Evolutionary conservation across 768 basidiomycete genomes (phyloP).

Genomic region (Rhizopogon vinicolor): DNA sequence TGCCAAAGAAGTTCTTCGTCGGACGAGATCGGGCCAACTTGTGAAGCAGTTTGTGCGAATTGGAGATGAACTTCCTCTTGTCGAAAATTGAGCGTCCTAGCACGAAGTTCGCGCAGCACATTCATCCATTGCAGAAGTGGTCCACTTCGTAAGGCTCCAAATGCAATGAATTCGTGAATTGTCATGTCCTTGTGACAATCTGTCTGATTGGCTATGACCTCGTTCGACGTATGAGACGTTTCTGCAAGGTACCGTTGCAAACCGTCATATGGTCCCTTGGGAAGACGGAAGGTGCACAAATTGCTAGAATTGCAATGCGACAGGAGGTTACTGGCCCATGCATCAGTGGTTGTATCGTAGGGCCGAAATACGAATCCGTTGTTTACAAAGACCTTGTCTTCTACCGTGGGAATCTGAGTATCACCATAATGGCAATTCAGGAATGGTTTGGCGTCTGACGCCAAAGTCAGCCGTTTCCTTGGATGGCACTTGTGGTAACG

Average conservation of each 20-base stretch:
- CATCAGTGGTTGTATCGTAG: constrained; percentile 20
- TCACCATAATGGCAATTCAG: constrained; percentile 10
- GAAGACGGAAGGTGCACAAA: constrained; percentile 31
- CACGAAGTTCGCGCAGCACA: constrained; percentile 41
- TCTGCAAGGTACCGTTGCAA: constrained; percentile 33
- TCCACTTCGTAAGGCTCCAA: constrained; percentile 42
- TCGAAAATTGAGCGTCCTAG: constrained; percentile 33
- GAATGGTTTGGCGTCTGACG: constrained; percentile 20
- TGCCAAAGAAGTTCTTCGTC: constrained; percentile 34
- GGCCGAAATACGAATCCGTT: constrained; percentile 28
- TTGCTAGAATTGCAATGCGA: not conserved
- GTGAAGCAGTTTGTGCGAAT: constrained; percentile 39
- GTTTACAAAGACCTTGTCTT: constrained; percentile 21
- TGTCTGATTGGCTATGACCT: constrained; percentile 37
- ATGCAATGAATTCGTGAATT: constrained; percentile 43
- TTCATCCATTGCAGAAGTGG: constrained; percentile 46
- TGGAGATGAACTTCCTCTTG: constrained; percentile 36
- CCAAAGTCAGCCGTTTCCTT: constrained; percentile 16
- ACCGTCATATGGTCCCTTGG: constrained; percentile 23
- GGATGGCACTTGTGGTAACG: constrained; percentile 12
- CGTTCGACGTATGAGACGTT: constrained; percentile 38
- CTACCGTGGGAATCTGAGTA: constrained; percentile 10
- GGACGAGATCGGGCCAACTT: constrained; percentile 31
- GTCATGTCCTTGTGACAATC: constrained; percentile 35
- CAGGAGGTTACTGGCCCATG: constrained; percentile 12